Conservation (phyloP, 2,329 filamentous ascomycete genomes). For the Anthostomella pinea region DNA sequence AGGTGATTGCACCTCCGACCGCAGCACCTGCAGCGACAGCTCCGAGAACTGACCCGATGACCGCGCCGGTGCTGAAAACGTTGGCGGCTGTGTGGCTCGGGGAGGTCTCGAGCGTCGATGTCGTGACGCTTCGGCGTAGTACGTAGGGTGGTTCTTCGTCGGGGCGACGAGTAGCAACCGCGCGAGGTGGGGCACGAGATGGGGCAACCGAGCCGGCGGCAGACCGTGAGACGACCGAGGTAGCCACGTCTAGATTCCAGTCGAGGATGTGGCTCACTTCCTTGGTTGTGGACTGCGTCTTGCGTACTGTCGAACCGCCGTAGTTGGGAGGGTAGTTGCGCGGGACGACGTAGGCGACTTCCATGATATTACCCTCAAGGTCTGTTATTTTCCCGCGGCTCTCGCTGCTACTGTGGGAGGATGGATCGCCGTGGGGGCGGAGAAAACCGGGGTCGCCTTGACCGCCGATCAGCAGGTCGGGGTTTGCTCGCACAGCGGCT, state of each 20-base stretch:
- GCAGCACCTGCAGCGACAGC: conserved; percentile 71
- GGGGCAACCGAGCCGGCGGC: conserved; percentile 19
- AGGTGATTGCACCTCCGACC: conserved; percentile 59
- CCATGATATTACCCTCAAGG: conserved; percentile 80
- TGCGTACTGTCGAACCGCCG: conserved; percentile 33
- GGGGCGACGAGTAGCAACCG: conserved; percentile 16
- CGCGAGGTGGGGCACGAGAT: conserved; percentile 18
- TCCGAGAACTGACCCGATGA: conserved; percentile 74
- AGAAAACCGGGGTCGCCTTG: conserved; percentile 28
- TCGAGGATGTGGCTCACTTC: conserved; percentile 45
- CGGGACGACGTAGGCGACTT: conserved; percentile 62
- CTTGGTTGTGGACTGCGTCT: conserved; percentile 35
- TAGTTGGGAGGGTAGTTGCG: conserved; percentile 35
- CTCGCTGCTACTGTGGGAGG: conserved; percentile 30
- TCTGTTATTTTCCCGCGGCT: conserved; percentile 63
- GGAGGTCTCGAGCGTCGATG: conserved; percentile 30
- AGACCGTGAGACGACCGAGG: conserved; percentile 25
- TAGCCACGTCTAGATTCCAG: conserved; percentile 48
- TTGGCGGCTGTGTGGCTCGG: conserved; percentile 32
- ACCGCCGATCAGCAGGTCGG: conserved; percentile 49
- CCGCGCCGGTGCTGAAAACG: conserved; percentile 55
- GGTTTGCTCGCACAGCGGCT: conserved; percentile 61
- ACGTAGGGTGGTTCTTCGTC: conserved; percentile 26
- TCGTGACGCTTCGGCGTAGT: conserved; percentile 35
- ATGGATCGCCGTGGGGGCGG: conserved; percentile 21